Evolutionary conservation across 164 flowering plant species (phyloP).

Genomic region (Aristolochia fimbriata): DNA sequence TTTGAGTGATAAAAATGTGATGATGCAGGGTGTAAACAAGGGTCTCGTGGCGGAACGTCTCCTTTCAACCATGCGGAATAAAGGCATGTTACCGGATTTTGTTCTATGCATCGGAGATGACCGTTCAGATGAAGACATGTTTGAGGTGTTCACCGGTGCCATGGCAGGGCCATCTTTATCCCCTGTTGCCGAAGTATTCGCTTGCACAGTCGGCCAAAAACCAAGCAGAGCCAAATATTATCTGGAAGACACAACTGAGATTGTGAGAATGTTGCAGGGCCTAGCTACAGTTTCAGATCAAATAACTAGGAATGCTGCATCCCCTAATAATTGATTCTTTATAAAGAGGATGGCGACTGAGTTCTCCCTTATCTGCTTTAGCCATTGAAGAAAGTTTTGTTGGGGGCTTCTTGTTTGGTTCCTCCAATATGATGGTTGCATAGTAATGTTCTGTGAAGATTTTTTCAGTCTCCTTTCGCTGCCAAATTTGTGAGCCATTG

Average conservation of each 20-base stretch:
- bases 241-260: slow-evolving; percentile 37
- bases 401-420: neutral
- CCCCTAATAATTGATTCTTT: neutral
- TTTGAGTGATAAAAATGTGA: neutral
- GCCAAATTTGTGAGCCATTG: too few relatives aligned
- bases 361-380: neutral
- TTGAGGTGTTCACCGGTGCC: slow-evolving; percentile 33
- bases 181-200: slow-evolving; percentile 38
- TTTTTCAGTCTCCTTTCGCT: too few relatives aligned
- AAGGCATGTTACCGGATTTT: slow-evolving; percentile 39
- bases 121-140: slow-evolving; percentile 52
- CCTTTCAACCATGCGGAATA: slow-evolving; percentile 22
- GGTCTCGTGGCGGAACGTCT: slow-evolving; percentile 40
- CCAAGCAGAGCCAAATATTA: slow-evolving; percentile 49
- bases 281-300: slow-evolving; percentile 31
- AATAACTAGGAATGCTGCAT: slow-evolving; percentile 9
- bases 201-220: slow-evolving; percentile 53
- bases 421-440: too few relatives aligned
- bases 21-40: slow-evolving; percentile 36
- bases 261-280: slow-evolving; percentile 36
- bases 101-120: slow-evolving; percentile 48
- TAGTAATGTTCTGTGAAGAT: too few relatives aligned
- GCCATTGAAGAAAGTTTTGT: neutral
- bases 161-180: slow-evolving; percentile 26
- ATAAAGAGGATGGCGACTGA: too few relatives aligned